Evolutionary conservation across 148 eudicot genomes (phyloP).

Genomic region (Fagopyrum tataricum): DNA sequence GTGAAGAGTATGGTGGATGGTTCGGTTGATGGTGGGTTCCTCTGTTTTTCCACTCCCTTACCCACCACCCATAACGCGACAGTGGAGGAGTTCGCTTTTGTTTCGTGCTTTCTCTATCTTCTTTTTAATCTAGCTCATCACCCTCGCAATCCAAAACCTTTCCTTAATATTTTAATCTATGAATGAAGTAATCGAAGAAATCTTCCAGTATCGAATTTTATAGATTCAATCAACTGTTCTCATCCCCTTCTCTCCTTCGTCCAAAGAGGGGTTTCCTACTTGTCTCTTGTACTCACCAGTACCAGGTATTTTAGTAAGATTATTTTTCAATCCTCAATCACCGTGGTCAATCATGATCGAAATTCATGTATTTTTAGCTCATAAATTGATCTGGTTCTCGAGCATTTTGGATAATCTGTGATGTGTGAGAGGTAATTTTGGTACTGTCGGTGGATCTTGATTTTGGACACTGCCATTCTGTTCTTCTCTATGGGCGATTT

Average conservation of each 20-base stretch:
- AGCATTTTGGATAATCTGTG: not conserved
- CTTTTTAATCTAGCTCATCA: not conserved
- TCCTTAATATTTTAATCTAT: not conserved
- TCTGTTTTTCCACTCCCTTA: not conserved
- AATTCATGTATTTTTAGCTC: not conserved
- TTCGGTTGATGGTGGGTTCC: not conserved
- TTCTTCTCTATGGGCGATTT: not conserved
- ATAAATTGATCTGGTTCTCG: not conserved
- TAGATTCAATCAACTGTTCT: too few relatives aligned
- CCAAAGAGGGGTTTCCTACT: not conserved
- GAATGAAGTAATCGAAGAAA: not conserved
- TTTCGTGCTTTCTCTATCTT: not conserved
- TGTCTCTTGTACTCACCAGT: not conserved
- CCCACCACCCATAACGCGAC: not conserved
- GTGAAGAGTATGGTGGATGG: not conserved
- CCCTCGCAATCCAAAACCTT: not conserved
- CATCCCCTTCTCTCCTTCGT: too few relatives aligned
- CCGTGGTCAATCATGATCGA: not conserved
- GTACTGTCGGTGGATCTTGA: not conserved
- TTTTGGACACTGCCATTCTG: not conserved
- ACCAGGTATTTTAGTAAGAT: not conserved
- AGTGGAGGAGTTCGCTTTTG: not conserved
- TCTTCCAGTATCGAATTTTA: not conserved
- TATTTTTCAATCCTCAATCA: not conserved
- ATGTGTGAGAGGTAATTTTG: not conserved